Percentiles rank a stretch among this genome's conserved stretches.
Conservation (phyloP, 257 asterid species). For the Solanum stenotomum region DNA sequence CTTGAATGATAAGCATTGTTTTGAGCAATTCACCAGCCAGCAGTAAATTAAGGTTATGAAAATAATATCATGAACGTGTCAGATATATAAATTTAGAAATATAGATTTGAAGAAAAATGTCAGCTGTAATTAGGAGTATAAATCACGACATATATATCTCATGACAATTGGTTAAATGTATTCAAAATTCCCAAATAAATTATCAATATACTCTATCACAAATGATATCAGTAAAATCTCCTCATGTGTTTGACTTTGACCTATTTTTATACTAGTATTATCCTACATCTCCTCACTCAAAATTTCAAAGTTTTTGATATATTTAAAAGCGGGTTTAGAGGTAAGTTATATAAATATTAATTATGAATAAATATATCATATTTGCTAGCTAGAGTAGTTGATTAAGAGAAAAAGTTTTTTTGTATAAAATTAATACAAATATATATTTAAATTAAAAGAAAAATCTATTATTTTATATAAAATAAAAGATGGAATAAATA, state of each 20-base stretch:
- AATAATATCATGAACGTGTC: background rate
- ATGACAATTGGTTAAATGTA: background rate
- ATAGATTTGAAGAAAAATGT: background rate
- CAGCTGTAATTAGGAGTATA: background rate
- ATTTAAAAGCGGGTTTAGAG: too few species aligned
- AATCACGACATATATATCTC: background rate
- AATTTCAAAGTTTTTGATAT: background rate
- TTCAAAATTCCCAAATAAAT: background rate
- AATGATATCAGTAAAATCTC: background rate
- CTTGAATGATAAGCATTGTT: background rate
- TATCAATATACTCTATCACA: background rate
- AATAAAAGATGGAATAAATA: too few species aligned
- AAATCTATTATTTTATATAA: too few species aligned
- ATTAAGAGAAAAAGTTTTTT: too few species aligned
- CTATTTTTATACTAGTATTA: background rate
- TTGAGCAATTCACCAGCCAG: background rate
- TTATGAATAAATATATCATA: too few species aligned
- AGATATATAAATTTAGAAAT: background rate
- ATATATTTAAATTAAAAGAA: too few species aligned
- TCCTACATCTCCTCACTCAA: background rate
- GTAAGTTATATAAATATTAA: too few species aligned
- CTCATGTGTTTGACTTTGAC: background rate
- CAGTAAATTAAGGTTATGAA: background rate
- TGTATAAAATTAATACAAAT: too few species aligned
- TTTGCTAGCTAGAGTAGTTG: background rate